phyloP scores from a whole-genome alignment of 345 rosid genomes.

The Erysimum cheiranthoides region DNA sequence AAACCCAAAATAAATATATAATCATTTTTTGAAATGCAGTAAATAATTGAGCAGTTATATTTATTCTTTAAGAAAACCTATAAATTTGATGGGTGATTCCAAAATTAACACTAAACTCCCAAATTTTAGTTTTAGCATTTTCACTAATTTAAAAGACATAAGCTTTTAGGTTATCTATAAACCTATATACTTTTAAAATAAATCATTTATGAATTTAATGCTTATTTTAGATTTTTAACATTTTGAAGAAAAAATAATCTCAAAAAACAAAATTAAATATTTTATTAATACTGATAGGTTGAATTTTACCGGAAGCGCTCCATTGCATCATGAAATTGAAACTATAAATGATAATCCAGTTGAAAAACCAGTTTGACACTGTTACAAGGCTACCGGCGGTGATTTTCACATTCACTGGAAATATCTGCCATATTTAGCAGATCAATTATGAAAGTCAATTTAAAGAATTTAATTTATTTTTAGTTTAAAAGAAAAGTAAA shows the following conservation, averaged over 20 bases:
- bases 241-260: neutral
- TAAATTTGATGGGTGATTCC: too few species aligned
- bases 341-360: conserved; percentile 54
- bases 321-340: conserved; percentile 62
- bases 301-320: conserved; percentile 45
- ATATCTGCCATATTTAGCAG: conserved; percentile 43
- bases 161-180: too few species aligned
- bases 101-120: too few species aligned
- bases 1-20: neutral
- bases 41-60: too few species aligned
- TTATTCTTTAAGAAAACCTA: too few species aligned
- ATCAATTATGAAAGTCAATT: neutral
- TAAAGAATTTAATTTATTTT: too few species aligned
- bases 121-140: too few species aligned
- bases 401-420: conserved; percentile 58
- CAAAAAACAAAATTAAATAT: neutral
- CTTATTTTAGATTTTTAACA: neutral
- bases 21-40: too few species aligned
- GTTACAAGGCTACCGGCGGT: conserved; percentile 61
- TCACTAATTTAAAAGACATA: too few species aligned
- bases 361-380: conserved; percentile 51
- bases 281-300: neutral
- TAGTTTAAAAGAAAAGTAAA: neutral
- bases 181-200: too few species aligned
- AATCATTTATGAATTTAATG: too few species aligned